These are phyloP conservation scores for Aspergillus novofumigatus DNA, from an alignment of 2,329 filamentous ascomycete genomes.

Conservation along the genomic window DNA sequence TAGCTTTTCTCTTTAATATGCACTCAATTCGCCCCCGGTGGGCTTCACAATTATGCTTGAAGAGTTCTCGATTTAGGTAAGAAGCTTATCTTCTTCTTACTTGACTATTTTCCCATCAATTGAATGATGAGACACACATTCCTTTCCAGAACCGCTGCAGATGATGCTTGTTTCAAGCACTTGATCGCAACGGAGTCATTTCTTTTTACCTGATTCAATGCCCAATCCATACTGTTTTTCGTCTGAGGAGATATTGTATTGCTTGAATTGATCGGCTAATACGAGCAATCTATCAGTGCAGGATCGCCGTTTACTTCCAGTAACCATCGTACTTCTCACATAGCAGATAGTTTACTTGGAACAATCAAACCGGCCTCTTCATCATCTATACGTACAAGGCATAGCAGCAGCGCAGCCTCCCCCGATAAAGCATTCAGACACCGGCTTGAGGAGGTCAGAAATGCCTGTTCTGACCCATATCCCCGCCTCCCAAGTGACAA, in stretches of 20 bases:
- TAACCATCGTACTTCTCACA: slow-evolving; percentile 1
- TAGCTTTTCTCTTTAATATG: slow-evolving; percentile 30
- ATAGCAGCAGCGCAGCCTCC: slow-evolving; percentile 26
- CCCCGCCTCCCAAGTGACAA: slow-evolving; percentile 31
- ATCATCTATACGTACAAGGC: slow-evolving; percentile 15
- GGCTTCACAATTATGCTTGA: slow-evolving; percentile 30
- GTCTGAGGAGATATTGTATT: neutral
- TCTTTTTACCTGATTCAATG: slow-evolving; percentile 16
- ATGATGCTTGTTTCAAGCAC: slow-evolving; percentile 52
- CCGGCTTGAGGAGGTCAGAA: slow-evolving; percentile 36
- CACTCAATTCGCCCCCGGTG: slow-evolving; percentile 35
- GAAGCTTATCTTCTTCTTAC: slow-evolving; percentile 12
- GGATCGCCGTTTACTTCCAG: slow-evolving; percentile 15
- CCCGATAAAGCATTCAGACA: slow-evolving; percentile 32
- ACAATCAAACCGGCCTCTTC: slow-evolving; percentile 2
- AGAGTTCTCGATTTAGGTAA: slow-evolving; percentile 32
- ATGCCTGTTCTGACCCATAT: slow-evolving; percentile 34
- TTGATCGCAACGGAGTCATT: slow-evolving; percentile 36
- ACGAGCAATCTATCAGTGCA: slow-evolving; percentile 18
- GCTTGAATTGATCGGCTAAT: slow-evolving; percentile 18
- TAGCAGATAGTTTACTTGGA: slow-evolving; percentile 4
- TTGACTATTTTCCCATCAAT: slow-evolving; percentile 8
- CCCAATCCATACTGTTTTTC: neutral
- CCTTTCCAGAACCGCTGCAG: slow-evolving; percentile 63
- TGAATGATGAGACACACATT: slow-evolving; percentile 43